phyloP scores from a whole-genome alignment of 139 green algal genomes.

The Chlorella vulgaris region DNA sequence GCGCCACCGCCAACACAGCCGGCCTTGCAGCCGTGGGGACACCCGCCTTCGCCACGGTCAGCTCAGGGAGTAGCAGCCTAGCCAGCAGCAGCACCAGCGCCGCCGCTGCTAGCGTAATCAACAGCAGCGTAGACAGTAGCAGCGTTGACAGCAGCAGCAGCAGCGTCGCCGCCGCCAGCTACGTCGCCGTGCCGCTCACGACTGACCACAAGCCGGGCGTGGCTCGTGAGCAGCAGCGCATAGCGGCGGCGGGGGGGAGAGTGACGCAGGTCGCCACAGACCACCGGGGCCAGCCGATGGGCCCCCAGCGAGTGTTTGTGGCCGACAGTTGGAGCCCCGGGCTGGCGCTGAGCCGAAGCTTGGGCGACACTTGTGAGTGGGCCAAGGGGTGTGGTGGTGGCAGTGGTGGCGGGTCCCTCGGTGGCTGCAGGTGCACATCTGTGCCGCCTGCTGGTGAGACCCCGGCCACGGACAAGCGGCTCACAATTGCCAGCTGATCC shows the following conservation, averaged over 20 bases:
- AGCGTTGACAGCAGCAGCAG: neutral
- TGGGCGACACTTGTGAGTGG: slow-evolving; percentile 55
- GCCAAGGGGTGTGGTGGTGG: neutral
- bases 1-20: too few relatives aligned
- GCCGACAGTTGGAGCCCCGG: slow-evolving; percentile 51
- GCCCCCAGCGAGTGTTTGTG: slow-evolving; percentile 62
- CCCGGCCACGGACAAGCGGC: neutral
- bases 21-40: too few relatives aligned
- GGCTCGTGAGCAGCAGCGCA: slow-evolving; percentile 40
- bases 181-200: slow-evolving; percentile 42
- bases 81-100: too few relatives aligned
- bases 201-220: slow-evolving; percentile 67
- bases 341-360: slow-evolving; percentile 57
- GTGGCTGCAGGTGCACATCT: neutral
- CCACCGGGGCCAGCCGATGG: slow-evolving; percentile 25
- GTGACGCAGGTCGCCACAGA: slow-evolving; percentile 54
- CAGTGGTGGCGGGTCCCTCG: neutral
- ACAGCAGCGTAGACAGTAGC: neutral
- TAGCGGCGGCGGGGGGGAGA: slow-evolving; percentile 49
- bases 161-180: too few relatives aligned
- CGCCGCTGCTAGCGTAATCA: neutral
- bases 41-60: too few relatives aligned
- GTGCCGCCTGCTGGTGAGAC: neutral
- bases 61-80: too few relatives aligned
- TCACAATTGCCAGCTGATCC: neutral